Conservation (phyloP, 2,329 filamentous ascomycete species). For the Herpotrichia juniperi region DNA sequence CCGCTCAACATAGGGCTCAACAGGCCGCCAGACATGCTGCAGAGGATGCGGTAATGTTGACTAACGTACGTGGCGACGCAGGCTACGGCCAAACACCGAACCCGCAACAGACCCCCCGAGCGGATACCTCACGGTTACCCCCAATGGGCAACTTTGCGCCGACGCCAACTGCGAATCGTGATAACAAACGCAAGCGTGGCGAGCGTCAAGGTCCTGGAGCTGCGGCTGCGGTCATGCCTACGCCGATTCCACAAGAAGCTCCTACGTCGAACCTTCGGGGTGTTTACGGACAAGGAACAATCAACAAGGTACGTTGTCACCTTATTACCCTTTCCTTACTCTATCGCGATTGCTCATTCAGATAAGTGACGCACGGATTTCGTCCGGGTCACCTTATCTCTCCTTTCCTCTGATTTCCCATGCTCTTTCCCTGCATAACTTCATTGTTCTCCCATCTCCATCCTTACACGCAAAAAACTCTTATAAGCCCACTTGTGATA, state of each 20-base stretch:
- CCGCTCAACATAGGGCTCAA: constrained; percentile 63
- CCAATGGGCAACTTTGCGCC: constrained; percentile 95
- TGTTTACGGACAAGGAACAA: constrained; percentile 32
- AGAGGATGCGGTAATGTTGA: constrained; percentile 73
- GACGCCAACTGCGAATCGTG: constrained; percentile 80
- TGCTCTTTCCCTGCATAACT: background rate
- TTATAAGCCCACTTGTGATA: background rate
- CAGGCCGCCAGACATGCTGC: constrained; percentile 66
- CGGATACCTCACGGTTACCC: constrained; percentile 66
- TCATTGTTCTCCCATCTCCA: background rate
- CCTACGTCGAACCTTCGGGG: constrained; percentile 39
- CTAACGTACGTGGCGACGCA: constrained; percentile 63
- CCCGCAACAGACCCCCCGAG: constrained; percentile 55
- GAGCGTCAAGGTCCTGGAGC: constrained; percentile 61
- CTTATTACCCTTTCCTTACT: constrained; percentile 1
- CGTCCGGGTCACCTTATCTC: background rate
- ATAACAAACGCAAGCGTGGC: constrained; percentile 82
- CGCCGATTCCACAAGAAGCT: constrained; percentile 39
- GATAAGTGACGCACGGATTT: background rate
- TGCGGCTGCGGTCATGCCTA: constrained; percentile 46
- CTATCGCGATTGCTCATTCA: background rate
- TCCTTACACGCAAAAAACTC: background rate
- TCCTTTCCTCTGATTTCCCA: background rate
- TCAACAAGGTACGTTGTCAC: constrained; percentile 40
- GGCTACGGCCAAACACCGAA: constrained; percentile 51